Evolutionary conservation across 1,284 basidiomycete species (phyloP), one percentile per base, ranked within the genome.

Genomic region (Ceraceosorus bombacis): DNA sequence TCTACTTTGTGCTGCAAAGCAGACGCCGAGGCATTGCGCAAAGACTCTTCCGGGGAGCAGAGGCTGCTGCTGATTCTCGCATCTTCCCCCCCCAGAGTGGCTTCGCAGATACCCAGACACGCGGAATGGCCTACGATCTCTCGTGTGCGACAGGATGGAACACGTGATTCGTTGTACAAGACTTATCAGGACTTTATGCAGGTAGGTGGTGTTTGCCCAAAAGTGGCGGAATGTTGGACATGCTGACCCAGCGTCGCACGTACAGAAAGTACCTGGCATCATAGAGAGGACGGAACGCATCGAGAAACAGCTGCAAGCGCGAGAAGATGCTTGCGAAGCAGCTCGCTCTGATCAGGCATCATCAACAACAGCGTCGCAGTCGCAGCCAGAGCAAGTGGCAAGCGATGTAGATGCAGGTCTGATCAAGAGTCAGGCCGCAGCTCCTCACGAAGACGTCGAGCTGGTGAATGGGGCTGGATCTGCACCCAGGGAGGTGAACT

Each of bases 181-280:
- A 65, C 70, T 3, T 76, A 73, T 64, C 72, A 73, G 52, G 73
- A 76, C 57, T 62, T 74, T 40, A 76, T 73, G 71, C 70, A 66
- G 27, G 27, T 27, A 27, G 27, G 27, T 27, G 27, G 27, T 27
- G 27, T 27, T 27, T 27, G 27, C 27, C 27, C 27, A 27, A 3
- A 27, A 27, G 27, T 27, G 27, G 27, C 27, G 27, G 27, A 27
- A 27, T 27, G 27, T 27, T 27, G 27, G 27, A 27, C 27, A 27
- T 27, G 27, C 27, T 27, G 27, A 27, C 27, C 27, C 27, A 27
- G 27, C 27, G 27, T 27, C 27, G 27, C 27, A 27, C 27, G 27
- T 27, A 27, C 27, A 27, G 59, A 60, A 62, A 39, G 66, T 70
- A 4, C 72, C 73, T 6, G 65, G 68, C 13, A 72, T 75, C 49